Conservation (phyloP, 371 early-diverging fungal species). For the Circinella minor region DNA sequence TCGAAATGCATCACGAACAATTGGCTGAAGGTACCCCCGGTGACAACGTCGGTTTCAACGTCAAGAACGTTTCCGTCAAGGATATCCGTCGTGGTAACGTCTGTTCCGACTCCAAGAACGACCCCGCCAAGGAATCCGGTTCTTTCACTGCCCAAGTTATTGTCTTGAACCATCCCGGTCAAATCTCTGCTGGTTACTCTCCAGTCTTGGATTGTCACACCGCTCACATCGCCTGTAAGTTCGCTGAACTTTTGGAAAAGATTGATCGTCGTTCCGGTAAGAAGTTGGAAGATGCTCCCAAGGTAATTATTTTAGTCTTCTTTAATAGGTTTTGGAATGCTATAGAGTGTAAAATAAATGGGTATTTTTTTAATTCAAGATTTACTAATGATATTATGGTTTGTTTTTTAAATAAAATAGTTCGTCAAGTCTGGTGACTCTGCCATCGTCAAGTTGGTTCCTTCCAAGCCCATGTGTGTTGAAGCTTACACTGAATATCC, state of each 20-base stretch:
- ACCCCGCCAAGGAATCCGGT: slow-evolving; percentile 93
- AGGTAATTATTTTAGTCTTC: neutral
- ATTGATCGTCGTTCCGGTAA: slow-evolving; percentile 88
- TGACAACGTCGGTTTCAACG: slow-evolving; percentile 99
- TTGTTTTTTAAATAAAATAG: neutral
- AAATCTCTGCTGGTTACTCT: slow-evolving; percentile 87
- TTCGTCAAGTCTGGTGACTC: slow-evolving; percentile 92
- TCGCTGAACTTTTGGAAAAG: slow-evolving; percentile 91
- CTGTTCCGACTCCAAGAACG: slow-evolving; percentile 96
- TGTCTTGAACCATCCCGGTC: slow-evolving; percentile 96
- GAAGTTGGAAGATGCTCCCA: slow-evolving; percentile 25
- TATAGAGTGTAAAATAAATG: neutral
- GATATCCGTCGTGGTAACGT: slow-evolving; percentile 97
- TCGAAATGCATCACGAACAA: slow-evolving; percentile 98
- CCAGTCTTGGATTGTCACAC: slow-evolving; percentile 97
- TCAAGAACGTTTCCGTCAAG: slow-evolving; percentile 97
- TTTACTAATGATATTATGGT: neutral
- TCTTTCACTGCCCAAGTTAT: slow-evolving; percentile 96
- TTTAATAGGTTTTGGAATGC: neutral
- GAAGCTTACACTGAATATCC: slow-evolving; percentile 93
- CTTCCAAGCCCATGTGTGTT: slow-evolving; percentile 97
- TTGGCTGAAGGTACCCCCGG: slow-evolving; percentile 93
- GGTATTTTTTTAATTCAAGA: neutral
- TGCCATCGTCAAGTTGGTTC: slow-evolving; percentile 94
- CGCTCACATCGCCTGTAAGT: slow-evolving; percentile 95